Evolutionary conservation across 1,284 basidiomycete genomes (phyloP), one percentile per base, ranked within the genome.

Genomic region (Blastosporella zonata): DNA sequence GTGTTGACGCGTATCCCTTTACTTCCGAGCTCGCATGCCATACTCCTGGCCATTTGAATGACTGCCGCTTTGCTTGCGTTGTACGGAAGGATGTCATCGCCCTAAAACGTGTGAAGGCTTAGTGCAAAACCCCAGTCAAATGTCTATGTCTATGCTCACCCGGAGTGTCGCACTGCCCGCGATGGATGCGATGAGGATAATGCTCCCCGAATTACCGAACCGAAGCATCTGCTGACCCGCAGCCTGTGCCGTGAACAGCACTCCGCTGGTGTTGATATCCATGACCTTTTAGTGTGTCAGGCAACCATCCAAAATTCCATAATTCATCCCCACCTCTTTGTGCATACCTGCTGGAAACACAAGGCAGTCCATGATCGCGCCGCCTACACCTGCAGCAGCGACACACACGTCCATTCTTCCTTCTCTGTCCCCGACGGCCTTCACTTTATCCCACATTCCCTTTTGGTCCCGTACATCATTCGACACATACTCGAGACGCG

Each of bases 141-240:
- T 18, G 33, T 3, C 33, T 9, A 9, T 31, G 13, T 10, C 29
- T 5, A 13, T 6, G 13, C 15, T 49, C 59, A 84, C 89, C 67
- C 71, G 80, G 69, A 93, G 92, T 42, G 89, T 87, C 56, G 92
- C 83, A 43, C 81, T 82, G 6, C 89, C 91, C 41, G 85, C 88
- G 86, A 94, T 92, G 50, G 87, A 91, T 15, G 87, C 90, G 55
- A 93, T 84, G 55, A 91, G 67, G 56, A 90, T 80, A 56, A 93
- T 90, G 56, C 88, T 91, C 1, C 89, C 90, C 13, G 75, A 72
- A 20, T 74, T 78, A 4, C 79, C 77, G 54, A 84, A 87, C 22
- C 80, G 74, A n/a, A 64, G 70, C 86, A 89, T 91, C 66, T 87
- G 82, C 49, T 80, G 73, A 8, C 87, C 90, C 6, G 83, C 88